Base-by-base conservation (phyloP, 345 rosid genomes). In the Gossypium rotundifolium region DNA sequence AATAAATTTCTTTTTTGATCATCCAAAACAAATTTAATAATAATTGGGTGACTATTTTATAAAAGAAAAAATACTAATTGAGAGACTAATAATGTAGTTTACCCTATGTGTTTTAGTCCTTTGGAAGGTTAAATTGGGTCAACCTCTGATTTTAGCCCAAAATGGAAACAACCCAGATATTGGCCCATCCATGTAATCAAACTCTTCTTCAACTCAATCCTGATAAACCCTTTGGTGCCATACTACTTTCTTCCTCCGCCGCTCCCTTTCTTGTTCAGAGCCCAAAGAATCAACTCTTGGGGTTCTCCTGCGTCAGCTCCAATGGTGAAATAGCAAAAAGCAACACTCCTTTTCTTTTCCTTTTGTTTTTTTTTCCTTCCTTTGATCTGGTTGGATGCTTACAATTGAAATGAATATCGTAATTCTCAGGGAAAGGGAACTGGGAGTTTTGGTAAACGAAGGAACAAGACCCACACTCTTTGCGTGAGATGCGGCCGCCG, bases 401-500 rank as follows among this genome's bases (percentile, higher is more conserved):
- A 4, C 20, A 33, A 55, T 0, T 40, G 23, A 44, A 20, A 17
- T 29, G 11, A 65, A 9, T 9, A 72, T 73, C 73, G 81, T 77
- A 72, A 57, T 62, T 61, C 33, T 16, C 88, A 94, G 98, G 94
- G 97, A 17, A 94, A 94, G 83, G 98, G 98, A 79, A 92, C 98
- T 20, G 98, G 98, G 53, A 94, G 98, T 82, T 94, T 94, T 48
- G 98, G 98, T 46, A 94, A 94, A 92, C 84, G 98, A 71, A 92
- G 98, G 85, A 94, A 94, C 91, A 94, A 94, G 93, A 91, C 97
- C 60, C 98, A 94, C 88, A 94, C 98, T 0, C 87, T 94, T 20
- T 94, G 98, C 72, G 98, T 94, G 60, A 86, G 98, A 84, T 94
- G 98, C 65, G 98, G 98, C 66, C 98, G 98, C 76, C 98, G 98